Base-by-base conservation (phyloP, 2,329 filamentous ascomycete species). In the Calonectria multiphialidica region DNA sequence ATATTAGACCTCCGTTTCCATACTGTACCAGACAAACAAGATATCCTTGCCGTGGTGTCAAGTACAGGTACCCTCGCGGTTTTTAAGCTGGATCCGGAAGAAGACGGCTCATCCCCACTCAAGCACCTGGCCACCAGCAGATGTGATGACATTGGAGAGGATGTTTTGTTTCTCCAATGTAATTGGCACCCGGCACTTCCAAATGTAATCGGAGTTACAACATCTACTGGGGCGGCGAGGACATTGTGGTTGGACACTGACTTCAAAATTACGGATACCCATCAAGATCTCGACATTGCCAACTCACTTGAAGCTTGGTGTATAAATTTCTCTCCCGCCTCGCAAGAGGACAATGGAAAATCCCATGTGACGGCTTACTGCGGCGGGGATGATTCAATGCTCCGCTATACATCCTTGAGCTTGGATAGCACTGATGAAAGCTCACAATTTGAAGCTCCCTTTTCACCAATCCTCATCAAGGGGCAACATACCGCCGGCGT, bases 1-100 rank as follows among this genome's bases (percentile, higher is more conserved):
- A 89, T 98, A 33, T 89, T 98, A 66, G 96, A 98, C 81, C 86
- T 98, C 35, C 94, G 96, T 77, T 98, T 98, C 82, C 91, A 93
- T 72, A 90, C 90, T 16, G 67, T 50, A 1, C 80, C 84, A 64
- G 74, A 79, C 2, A 78, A 78, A 9, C 84, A 83, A 62, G 87
- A 88, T 35, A 84, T 93, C 4, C 88, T 98, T 66, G 95, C 92
- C 12, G 91, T 93, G 3, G 94, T 95, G 10, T 94, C 94, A 1
- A 98, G 95, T 73, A 94, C 93, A 0, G 94, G 93, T 0, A 88
- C 89, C 0, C 84, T 97, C 15, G 89, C 89, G 1, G 86, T 96
- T 62, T 95, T 93, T 82, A 86, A 82, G 74, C 84, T 93, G 53
- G 79, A 86, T 10, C 87, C 87, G 61, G 73, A 76, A 2, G 66